Evolutionary conservation across 2,329 filamentous ascomycete genomes (phyloP).

Genomic region (Thelonectria olida): DNA sequence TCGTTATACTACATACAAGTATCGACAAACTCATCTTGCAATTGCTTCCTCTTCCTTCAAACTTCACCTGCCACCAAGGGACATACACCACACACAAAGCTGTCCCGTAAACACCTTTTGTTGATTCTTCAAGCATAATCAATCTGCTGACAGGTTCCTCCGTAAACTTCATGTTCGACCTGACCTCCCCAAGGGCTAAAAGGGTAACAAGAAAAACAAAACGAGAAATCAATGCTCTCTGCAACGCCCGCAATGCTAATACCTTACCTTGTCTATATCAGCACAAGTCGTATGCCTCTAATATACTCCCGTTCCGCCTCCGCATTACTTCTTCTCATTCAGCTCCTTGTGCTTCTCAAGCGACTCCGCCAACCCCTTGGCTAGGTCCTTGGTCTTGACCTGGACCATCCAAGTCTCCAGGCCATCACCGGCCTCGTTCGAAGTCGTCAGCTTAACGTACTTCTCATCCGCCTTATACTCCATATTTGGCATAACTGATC

Average conservation of each 20-base stretch:
- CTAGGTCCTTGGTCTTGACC: slow-evolving; percentile 71
- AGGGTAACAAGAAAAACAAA: slow-evolving; percentile 1
- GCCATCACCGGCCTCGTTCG: slow-evolving; percentile 65
- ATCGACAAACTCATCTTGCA: not conserved
- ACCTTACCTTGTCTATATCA: slow-evolving; percentile 41
- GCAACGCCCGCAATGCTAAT: slow-evolving; percentile 38
- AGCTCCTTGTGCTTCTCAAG: slow-evolving; percentile 64
- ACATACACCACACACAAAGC: not conserved
- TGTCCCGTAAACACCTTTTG: slow-evolving; percentile 27
- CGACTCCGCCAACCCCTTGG: slow-evolving; percentile 60
- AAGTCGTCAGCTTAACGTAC: slow-evolving; percentile 67
- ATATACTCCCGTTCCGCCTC: slow-evolving; percentile 33
- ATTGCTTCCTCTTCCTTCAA: not conserved
- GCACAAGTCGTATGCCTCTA: slow-evolving; percentile 34
- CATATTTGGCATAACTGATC: slow-evolving; percentile 67
- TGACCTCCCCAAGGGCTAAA: not conserved
- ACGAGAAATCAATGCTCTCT: slow-evolving; percentile 29
- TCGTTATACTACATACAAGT: not conserved
- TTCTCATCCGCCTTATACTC: slow-evolving; percentile 70
- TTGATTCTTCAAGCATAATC: slow-evolving; percentile 31
- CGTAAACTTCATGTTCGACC: slow-evolving; percentile 6
- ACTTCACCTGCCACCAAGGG: not conserved
- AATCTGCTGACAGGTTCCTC: slow-evolving; percentile 28
- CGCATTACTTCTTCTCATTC: slow-evolving; percentile 58
- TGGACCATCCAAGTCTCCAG: slow-evolving; percentile 77